These are phyloP conservation scores for Entrophospora sp. DNA, from an alignment of 192 early-diverging fungal species.

Conservation along the genomic window DNA sequence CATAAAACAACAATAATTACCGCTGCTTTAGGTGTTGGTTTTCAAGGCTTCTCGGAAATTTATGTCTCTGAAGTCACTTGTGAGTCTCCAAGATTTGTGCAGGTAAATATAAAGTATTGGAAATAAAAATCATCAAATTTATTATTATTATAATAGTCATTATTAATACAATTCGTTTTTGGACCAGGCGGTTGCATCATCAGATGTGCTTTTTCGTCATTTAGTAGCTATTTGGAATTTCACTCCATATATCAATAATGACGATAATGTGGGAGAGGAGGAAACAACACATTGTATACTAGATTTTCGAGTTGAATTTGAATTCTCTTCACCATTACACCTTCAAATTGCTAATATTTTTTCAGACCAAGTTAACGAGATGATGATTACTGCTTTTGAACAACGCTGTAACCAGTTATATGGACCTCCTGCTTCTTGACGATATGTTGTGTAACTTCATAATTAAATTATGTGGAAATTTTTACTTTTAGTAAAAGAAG, in stretches of 20 bases:
- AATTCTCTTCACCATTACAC: constrained; percentile 74
- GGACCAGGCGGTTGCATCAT: constrained; percentile 42
- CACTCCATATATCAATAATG: constrained; percentile 41
- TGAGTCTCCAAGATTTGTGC: constrained; percentile 50
- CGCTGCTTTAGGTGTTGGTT: constrained; percentile 67
- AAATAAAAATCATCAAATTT: too few species aligned
- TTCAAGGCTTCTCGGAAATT: constrained; percentile 63
- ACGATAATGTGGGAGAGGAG: too few species aligned
- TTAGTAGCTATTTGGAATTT: constrained; percentile 63
- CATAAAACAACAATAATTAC: background rate
- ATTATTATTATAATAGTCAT: constrained; percentile 16
- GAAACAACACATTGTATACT: constrained; percentile 46
- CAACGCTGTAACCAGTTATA: constrained; percentile 45
- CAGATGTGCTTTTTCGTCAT: constrained; percentile 56
- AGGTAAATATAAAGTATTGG: constrained; percentile 43
- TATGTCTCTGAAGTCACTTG: constrained; percentile 73
- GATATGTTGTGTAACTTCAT: too few species aligned
- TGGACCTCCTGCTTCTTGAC: constrained; percentile 21
- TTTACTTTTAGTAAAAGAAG: too few species aligned
- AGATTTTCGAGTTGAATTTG: constrained; percentile 69
- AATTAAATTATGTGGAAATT: too few species aligned
- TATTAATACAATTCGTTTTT: background rate
- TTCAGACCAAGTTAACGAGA: constrained; percentile 65
- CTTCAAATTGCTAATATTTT: constrained; percentile 71
- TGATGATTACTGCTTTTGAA: constrained; percentile 68